Conservation (phyloP, 768 basidiomycete genomes). For the Lentinula sp. region DNA sequence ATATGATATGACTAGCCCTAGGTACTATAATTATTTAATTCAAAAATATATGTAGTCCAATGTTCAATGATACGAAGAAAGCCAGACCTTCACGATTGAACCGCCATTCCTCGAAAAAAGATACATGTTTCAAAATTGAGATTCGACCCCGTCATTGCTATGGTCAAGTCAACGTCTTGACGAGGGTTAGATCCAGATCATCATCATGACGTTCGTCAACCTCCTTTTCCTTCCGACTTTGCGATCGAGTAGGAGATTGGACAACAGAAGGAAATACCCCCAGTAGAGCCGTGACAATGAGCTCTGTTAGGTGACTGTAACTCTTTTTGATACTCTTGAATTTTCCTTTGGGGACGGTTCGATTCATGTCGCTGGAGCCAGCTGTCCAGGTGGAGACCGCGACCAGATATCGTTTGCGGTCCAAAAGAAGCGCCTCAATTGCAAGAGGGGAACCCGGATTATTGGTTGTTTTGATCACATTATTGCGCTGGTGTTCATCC, state of each 20-base stretch:
- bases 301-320: not conserved
- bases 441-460: constrained; percentile 8
- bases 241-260: not conserved
- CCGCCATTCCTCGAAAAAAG: too few relatives aligned
- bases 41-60: too few relatives aligned
- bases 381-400: not conserved
- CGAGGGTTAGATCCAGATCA: too few relatives aligned
- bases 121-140: too few relatives aligned
- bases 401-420: not conserved
- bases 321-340: not conserved
- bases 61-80: too few relatives aligned
- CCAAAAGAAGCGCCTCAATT: not conserved
- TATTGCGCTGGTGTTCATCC: too few relatives aligned
- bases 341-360: not conserved
- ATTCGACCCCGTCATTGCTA: too few relatives aligned
- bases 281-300: not conserved
- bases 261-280: not conserved
- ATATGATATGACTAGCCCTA: too few relatives aligned
- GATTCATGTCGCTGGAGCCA: not conserved
- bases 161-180: too few relatives aligned
- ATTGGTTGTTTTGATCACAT: too few relatives aligned
- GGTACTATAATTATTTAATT: too few relatives aligned
- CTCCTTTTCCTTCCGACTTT: not conserved
- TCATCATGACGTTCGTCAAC: not conserved
- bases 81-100: too few relatives aligned